These are phyloP conservation scores for Paramecium bursaria DNA, from an alignment of 73 alveolate genomes.

Conservation along the genomic window DNA sequence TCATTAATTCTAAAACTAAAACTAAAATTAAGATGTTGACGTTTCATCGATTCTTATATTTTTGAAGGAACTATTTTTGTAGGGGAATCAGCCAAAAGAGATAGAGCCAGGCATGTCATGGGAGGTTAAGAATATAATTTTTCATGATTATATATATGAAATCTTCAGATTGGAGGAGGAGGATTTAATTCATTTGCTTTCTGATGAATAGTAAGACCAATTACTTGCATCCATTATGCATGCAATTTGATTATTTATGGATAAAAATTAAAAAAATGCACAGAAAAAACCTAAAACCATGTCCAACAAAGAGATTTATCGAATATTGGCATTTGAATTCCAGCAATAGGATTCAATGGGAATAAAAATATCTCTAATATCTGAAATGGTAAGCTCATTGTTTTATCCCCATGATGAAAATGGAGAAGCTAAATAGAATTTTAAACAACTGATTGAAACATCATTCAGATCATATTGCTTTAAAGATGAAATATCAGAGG, in stretches of 20 bases:
- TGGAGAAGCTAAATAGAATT: constrained; percentile 66
- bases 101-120: no score
- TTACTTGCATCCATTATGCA: not conserved
- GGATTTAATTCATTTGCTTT: no score
- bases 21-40: no score
- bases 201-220: no score
- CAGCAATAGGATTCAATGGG: constrained; percentile 65
- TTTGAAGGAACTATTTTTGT: no score
- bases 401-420: constrained; percentile 69
- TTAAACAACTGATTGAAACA: constrained; percentile 50
- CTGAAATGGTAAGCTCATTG: constrained; percentile 69
- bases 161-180: no score
- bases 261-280: constrained; percentile 20
- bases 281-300: constrained; percentile 28
- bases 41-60: no score
- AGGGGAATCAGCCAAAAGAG: no score
- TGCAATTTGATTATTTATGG: constrained; percentile 10
- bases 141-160: no score
- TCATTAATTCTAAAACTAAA: no score
- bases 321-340: constrained; percentile 69
- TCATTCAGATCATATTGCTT: constrained; percentile 61
- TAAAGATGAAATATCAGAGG: constrained; percentile 67
- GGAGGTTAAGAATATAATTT: no score
- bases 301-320: constrained; percentile 61
- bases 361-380: constrained; percentile 58